Conservation (phyloP, 176 grass and related monocot species). For the Puya raimondii region DNA sequence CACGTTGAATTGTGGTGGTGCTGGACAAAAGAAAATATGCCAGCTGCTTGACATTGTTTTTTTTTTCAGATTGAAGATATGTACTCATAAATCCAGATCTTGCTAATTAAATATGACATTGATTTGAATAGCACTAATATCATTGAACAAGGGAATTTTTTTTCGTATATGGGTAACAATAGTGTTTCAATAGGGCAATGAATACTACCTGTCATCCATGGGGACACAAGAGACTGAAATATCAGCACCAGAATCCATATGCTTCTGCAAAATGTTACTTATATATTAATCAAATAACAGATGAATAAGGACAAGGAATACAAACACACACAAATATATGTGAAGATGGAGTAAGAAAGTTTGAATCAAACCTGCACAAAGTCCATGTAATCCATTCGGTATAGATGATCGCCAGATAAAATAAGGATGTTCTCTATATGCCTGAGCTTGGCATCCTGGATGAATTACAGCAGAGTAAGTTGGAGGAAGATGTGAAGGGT, state of each 20-base stretch:
- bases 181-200: slow-evolving; percentile 1
- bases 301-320: background rate
- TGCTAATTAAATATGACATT: background rate
- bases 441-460: slow-evolving; percentile 64
- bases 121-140: background rate
- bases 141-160: background rate
- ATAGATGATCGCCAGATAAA: slow-evolving; percentile 80
- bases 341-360: background rate
- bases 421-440: slow-evolving; percentile 68
- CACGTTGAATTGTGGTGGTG: too few species aligned
- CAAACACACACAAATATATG: background rate
- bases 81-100: background rate
- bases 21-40: too few species aligned
- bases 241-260: slow-evolving; percentile 59
- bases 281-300: slow-evolving; percentile 8
- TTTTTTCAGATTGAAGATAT: background rate
- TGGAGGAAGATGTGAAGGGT: too few species aligned
- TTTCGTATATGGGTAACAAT: background rate
- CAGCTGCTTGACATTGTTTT: too few species aligned
- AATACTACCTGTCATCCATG: slow-evolving; percentile 55
- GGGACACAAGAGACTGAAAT: slow-evolving; percentile 71
- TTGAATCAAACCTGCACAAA: slow-evolving; percentile 51
- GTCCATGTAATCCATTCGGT: slow-evolving; percentile 90
- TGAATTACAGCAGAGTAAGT: slow-evolving; percentile 15
- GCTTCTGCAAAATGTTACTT: slow-evolving; percentile 44